Evolutionary conservation across 371 early-diverging fungal genomes (phyloP), one percentile per base, ranked within the genome.

Genomic region (Actinomucor elegans): DNA sequence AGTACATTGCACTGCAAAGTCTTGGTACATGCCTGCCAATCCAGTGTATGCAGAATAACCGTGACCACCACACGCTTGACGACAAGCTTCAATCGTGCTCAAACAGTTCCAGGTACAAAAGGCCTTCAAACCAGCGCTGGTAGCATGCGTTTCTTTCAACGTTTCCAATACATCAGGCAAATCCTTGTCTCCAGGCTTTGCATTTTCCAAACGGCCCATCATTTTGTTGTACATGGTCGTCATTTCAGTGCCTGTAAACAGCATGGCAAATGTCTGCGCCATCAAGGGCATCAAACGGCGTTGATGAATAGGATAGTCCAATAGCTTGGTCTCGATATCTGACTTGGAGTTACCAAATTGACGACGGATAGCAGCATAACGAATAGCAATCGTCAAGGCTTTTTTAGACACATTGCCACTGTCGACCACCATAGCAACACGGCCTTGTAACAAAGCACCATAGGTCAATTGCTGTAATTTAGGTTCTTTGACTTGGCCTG

Each of bases 1-100:
- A 35, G 94, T 93, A 73, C 94, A 93, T 61, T 94, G 94, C 23
- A 94, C 94, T 28, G 93, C 92, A 75, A 94, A 95, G 71, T 94
- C 93, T 52, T 85, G 80, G 73, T 92, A 92, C 66, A 91, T 85
- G 32, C 81, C 81, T 38, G 94, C 87, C 28, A 95, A 81, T 0
- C 94, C 96, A 3, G 92, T 90, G 79, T 94, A 94, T 18, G 90
- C 82, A 31, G 90, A 89, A 75, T 95, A 95, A 10, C 96, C 96
- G 61, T 94, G 96, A 26, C 96, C 91, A 55, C 96, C 96, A 52
- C 91, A 81, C 7, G 93, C 76, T 75, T 94, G 94, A 23, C 96
- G 83, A 69, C 93, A 93, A 58, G 91, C 88, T 67, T 95, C 94
- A 45, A 93, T 93, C 33, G 89, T 91, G 64, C 83, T 86, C 32